phyloP scores from a whole-genome alignment of 208 protist genomes.

The Leishmania lainsoni region DNA sequence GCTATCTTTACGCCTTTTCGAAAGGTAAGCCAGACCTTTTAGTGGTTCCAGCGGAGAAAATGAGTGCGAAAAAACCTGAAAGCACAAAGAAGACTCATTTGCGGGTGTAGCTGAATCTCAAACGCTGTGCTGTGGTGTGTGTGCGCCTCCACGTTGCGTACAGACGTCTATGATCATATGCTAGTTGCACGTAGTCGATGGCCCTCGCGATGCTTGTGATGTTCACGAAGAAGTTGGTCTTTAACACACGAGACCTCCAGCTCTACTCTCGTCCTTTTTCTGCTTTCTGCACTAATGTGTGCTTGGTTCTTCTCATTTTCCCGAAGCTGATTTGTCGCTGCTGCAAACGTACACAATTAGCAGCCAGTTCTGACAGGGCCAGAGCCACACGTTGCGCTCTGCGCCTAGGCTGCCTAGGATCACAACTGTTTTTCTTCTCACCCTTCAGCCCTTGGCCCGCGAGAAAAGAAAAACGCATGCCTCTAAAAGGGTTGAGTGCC shows the following conservation, averaged over 20 bases:
- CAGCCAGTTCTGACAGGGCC: neutral
- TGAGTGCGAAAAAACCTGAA: neutral
- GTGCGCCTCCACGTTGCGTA: neutral
- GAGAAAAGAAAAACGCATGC: slow-evolving; percentile 27
- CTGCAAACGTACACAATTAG: neutral
- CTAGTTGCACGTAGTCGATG: neutral
- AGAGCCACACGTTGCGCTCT: neutral
- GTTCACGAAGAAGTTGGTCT: neutral
- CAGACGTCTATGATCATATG: neutral
- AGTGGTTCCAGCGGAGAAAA: neutral
- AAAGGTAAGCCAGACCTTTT: neutral
- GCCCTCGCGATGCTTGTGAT: neutral
- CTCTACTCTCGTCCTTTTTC: neutral
- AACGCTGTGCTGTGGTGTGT: neutral
- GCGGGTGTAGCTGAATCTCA: neutral
- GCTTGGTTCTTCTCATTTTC: neutral
- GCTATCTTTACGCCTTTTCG: slow-evolving; percentile 3
- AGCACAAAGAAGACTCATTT: neutral
- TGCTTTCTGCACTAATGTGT: neutral
- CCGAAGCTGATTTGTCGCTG: neutral
- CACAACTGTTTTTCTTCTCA: slow-evolving; percentile 6
- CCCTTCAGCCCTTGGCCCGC: neutral
- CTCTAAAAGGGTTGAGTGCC: slow-evolving; percentile 53
- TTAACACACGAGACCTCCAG: neutral
- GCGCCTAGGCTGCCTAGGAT: neutral